Conservation (phyloP, 805 yeast species). For the Kodamaea kakaduensis region DNA sequence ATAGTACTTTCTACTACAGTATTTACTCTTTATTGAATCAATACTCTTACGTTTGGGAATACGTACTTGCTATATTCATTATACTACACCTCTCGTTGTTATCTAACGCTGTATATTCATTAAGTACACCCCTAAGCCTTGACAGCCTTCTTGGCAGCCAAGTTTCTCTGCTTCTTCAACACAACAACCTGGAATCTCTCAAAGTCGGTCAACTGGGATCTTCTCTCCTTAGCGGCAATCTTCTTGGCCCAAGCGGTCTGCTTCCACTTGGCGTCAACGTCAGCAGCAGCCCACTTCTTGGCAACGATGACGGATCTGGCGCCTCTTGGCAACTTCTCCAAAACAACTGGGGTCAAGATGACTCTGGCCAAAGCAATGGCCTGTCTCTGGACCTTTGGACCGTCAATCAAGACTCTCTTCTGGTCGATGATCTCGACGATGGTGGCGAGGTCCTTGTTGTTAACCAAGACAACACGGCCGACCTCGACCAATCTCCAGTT, state of each 20-base stretch:
- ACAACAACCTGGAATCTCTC: slow-evolving; percentile 99
- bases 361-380: slow-evolving; percentile 82
- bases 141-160: slow-evolving; percentile 82
- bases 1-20: too few relatives aligned
- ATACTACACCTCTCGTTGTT: neutral
- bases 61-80: neutral
- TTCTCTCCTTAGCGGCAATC: slow-evolving; percentile 90
- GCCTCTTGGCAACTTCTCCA: slow-evolving; percentile 88
- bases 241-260: slow-evolving; percentile 96
- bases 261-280: slow-evolving; percentile 86
- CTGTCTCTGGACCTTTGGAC: slow-evolving; percentile 96
- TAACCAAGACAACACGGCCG: slow-evolving; percentile 95
- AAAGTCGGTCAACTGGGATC: slow-evolving; percentile 91
- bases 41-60: too few relatives aligned
- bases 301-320: slow-evolving; percentile 78
- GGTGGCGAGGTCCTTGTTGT: slow-evolving; percentile 88
- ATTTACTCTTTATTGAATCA: too few relatives aligned
- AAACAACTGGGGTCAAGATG: slow-evolving; percentile 88
- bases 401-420: slow-evolving; percentile 96
- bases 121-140: slow-evolving; percentile 70
- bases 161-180: slow-evolving; percentile 96
- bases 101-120: too few relatives aligned
- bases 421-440: slow-evolving; percentile 99
- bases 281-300: slow-evolving; percentile 93
- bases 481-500: slow-evolving; percentile 99